Evolutionary conservation across 345 rosid genomes (phyloP).

Genomic region (Abelmoschus esculentus): DNA sequence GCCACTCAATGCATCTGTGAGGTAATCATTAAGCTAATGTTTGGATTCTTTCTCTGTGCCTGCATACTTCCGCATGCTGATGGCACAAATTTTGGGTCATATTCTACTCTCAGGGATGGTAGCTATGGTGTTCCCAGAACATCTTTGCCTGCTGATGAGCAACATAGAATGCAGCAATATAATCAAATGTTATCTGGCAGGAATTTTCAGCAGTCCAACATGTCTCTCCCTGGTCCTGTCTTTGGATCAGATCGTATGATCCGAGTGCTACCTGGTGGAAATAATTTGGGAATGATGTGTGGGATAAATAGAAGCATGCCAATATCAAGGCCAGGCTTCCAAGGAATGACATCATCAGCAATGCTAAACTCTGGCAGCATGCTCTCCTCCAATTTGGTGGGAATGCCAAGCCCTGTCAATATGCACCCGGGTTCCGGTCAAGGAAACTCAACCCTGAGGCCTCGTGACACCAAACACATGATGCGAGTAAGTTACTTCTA

Average conservation of each 20-base stretch:
- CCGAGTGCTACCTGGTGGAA: conserved; percentile 62
- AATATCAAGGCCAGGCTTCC: conserved; percentile 72
- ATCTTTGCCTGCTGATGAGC: conserved; percentile 75
- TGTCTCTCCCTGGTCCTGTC: conserved; percentile 58
- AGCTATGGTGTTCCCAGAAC: conserved; percentile 63
- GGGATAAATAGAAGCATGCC: conserved; percentile 68
- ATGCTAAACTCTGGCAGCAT: conserved; percentile 55
- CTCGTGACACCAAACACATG: conserved; percentile 67
- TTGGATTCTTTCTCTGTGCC: conserved; percentile 14
- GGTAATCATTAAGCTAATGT: conserved; percentile 36
- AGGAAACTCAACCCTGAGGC: conserved; percentile 71
- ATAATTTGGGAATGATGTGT: conserved; percentile 53
- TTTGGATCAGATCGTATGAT: conserved; percentile 60
- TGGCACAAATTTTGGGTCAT: conserved; percentile 9
- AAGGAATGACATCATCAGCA: conserved; percentile 63
- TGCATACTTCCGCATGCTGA: conserved; percentile 13
- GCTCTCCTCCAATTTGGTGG: conserved; percentile 63
- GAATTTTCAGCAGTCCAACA: conserved; percentile 61
- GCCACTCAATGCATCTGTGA: conserved; percentile 46
- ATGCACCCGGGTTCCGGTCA: conserved; percentile 61
- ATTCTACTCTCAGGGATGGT: conserved; percentile 50
- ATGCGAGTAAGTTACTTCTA: conserved; percentile 52
- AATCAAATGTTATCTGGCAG: conserved; percentile 64
- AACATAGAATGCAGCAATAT: conserved; percentile 62
- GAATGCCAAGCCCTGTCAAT: conserved; percentile 55